Base-by-base conservation (phyloP, 2,329 filamentous ascomycete species). In the Albophoma yamanashiensis region DNA sequence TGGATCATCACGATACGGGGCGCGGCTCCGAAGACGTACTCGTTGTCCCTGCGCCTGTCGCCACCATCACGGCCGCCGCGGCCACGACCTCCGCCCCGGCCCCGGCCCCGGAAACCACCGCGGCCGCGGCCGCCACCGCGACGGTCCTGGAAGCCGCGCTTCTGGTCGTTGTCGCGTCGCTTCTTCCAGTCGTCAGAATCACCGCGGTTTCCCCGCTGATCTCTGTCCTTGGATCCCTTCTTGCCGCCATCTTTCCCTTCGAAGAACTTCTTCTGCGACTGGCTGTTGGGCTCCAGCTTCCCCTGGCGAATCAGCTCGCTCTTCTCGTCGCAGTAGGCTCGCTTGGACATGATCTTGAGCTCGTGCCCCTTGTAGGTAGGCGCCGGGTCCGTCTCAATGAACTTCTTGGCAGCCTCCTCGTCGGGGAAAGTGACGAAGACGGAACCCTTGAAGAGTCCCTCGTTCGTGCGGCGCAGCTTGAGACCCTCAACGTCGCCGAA, bases 401-500 rank as follows among this genome's bases (percentile, higher is more conserved):
- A 99, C 61, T 86, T 85, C 73, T 92, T 82, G 68, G 90, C 87
- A 27, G 85, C 82, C 66, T 95, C 90, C 69, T 92, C 88, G 57
- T 84, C 84, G 63, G 84, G 82, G 74, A 97, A 99, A 75, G 97
- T 93, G 65, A 96, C 91, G 71, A 97, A 97, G 61, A 96, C 91
- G 66, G 91, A 96, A 67, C 93, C 92, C 82, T 99, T 99, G 86
- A 97, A 99, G 58, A 82, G 77, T 68, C 86, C 86, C 62, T 87
- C 78, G 52, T 82, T 80, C 56, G 79, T 80, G 65, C 94, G 91
- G 66, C 95, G 91, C 64, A 99, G 88, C 70, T 93, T 92, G 63
- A 99, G 87, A 55, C 87, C 84, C 69, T 89, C 91, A 67, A 91
- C 84, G 39, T 89, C 82, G 55, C 92, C 93, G 72, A 86, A 92